These are phyloP conservation scores for Cornus suecica DNA, from an alignment of 148 eudicot genomes.

Conservation along the genomic window DNA sequence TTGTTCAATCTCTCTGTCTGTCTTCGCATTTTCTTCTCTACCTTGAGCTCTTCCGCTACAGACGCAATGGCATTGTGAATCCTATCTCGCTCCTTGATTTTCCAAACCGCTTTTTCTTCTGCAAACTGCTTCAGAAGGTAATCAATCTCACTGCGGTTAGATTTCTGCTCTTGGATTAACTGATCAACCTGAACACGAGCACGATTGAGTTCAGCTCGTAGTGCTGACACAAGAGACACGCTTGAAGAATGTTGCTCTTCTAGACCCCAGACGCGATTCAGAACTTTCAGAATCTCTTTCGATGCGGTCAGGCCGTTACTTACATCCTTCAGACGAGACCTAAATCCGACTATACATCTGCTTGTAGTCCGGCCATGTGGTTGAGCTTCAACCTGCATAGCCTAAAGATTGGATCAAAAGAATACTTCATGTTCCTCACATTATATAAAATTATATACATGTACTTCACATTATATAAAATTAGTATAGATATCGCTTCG, in stretches of 20 bases:
- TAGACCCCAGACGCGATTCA: conserved; percentile 36
- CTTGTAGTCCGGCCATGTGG: conserved; percentile 27
- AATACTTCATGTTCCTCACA: neutral
- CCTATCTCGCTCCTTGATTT: conserved; percentile 53
- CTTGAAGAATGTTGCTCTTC: conserved; percentile 59
- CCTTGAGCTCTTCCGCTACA: conserved; percentile 54
- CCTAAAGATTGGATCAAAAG: conserved; percentile 36
- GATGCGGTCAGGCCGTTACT: conserved; percentile 52
- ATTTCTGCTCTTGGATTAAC: conserved; percentile 46
- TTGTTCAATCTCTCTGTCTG: conserved; percentile 80
- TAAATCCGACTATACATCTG: conserved; percentile 34
- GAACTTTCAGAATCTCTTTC: conserved; percentile 50
- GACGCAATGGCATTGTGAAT: conserved; percentile 45
- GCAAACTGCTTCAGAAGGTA: conserved; percentile 43
- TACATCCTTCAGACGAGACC: conserved; percentile 59
- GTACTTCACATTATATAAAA: neutral
- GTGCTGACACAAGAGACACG: conserved; percentile 58
- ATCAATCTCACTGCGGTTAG: conserved; percentile 33
- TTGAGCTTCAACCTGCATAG: conserved; percentile 38
- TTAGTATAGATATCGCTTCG: conserved; percentile 21
- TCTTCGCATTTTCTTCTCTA: conserved; percentile 66
- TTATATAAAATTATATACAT: conserved; percentile 4
- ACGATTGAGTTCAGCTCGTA: conserved; percentile 43
- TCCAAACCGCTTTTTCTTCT: conserved; percentile 63
- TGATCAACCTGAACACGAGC: conserved; percentile 42